Evolutionary conservation across 768 basidiomycete species (phyloP).

Genomic region (Lactarius psammicola): DNA sequence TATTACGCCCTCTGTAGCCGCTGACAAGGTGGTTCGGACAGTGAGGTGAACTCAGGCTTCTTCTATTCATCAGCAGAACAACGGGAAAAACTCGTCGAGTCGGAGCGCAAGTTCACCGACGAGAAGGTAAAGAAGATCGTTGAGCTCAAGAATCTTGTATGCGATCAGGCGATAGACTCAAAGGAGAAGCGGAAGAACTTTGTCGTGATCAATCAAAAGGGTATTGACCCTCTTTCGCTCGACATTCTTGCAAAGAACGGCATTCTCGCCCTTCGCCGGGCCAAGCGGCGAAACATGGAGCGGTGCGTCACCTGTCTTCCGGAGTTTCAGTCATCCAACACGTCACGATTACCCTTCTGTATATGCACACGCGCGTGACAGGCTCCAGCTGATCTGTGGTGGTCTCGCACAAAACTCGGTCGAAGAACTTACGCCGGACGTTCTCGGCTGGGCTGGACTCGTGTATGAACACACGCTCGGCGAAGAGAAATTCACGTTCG

Average conservation of each 20-base stretch:
- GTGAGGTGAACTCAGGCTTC: conserved; percentile 99
- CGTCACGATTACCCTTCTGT: neutral
- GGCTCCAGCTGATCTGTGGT: conserved; percentile 90
- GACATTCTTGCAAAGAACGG: conserved; percentile 97
- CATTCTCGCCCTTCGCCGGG: conserved; percentile 89
- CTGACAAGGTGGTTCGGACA: conserved; percentile 38
- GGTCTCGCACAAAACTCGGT: conserved; percentile 97
- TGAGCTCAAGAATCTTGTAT: conserved; percentile 93
- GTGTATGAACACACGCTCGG: conserved; percentile 99
- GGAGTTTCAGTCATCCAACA: conserved; percentile 14
- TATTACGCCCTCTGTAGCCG: conserved; percentile 13
- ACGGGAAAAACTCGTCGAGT: conserved; percentile 97
- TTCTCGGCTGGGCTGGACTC: conserved; percentile 95
- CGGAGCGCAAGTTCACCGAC: conserved; percentile 91
- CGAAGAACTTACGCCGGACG: conserved; percentile 87
- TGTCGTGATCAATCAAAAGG: conserved; percentile 98
- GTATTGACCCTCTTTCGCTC: conserved; percentile 95
- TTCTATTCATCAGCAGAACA: conserved; percentile 99
- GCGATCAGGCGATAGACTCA: conserved; percentile 85
- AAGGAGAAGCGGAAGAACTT: conserved; percentile 84
- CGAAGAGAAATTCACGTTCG: conserved; percentile 97
- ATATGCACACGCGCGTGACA: conserved; percentile 35
- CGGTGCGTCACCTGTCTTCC: conserved; percentile 50
- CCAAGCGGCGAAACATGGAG: conserved; percentile 99
- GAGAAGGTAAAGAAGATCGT: conserved; percentile 94